These are phyloP conservation scores for Blepharisma stoltei DNA, from an alignment of 73 alveolate genomes.

Conservation along the genomic window DNA sequence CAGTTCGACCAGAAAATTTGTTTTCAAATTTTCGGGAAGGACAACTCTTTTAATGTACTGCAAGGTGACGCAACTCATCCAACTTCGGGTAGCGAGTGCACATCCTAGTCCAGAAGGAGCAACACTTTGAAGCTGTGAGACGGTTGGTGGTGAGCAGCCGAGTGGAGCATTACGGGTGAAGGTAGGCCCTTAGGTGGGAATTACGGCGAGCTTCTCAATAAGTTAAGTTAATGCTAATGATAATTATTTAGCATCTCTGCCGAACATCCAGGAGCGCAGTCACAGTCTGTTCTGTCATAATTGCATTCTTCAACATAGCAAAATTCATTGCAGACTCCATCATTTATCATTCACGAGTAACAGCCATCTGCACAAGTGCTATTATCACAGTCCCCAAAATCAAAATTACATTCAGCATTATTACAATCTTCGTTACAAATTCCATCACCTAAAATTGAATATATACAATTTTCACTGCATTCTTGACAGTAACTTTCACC, in stretches of 20 bases:
- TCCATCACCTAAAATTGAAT: neutral
- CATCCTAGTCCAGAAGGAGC: no score
- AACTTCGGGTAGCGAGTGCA: no score
- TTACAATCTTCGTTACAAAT: neutral
- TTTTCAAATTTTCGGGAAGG: no score
- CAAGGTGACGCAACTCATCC: no score
- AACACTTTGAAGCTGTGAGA: no score
- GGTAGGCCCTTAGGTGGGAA: no score
- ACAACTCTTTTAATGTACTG: no score
- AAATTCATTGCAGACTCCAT: neutral
- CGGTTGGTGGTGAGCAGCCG: no score
- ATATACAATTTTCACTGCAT: neutral
- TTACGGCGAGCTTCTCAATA: no score
- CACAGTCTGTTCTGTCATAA: constrained; percentile 18
- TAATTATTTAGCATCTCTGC: neutral
- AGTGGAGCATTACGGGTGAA: no score
- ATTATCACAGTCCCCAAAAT: neutral
- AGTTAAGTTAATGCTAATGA: no score
- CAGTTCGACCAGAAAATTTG: no score
- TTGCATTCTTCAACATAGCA: constrained; percentile 22
- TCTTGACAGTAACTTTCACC: neutral
- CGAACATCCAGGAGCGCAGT: neutral
- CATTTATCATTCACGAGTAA: neutral
- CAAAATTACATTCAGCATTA: neutral
- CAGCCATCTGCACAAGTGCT: constrained; percentile 22